A percentile compares a stretch with the other conserved stretches of the same genome.
phyloP scores from a whole-genome alignment of 306 rosid species.

The Castanopsis chinensis region DNA sequence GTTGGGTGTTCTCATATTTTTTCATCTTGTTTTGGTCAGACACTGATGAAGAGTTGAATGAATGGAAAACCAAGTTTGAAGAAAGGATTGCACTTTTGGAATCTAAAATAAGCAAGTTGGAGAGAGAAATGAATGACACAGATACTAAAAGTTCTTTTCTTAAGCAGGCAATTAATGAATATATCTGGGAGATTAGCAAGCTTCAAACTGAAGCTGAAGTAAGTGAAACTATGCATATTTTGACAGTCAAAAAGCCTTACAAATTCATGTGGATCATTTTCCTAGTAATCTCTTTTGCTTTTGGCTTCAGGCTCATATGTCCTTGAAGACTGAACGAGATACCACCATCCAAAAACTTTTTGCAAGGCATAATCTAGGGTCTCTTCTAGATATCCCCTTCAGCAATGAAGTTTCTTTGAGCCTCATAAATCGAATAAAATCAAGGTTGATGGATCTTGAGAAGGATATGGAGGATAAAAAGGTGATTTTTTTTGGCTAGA shows the following conservation, averaged over 20 bases:
- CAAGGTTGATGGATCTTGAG: constrained; percentile 66
- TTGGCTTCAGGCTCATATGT: constrained; percentile 65
- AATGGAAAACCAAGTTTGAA: constrained; percentile 82
- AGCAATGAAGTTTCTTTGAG: constrained; percentile 57
- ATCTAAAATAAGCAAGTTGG: constrained; percentile 56
- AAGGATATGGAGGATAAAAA: constrained; percentile 73
- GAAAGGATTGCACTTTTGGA: constrained; percentile 61
- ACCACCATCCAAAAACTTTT: constrained; percentile 54
- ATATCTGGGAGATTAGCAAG: constrained; percentile 61
- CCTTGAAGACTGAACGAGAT: constrained; percentile 80
- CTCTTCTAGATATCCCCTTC: constrained; percentile 69
- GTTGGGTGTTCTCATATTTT: constrained; percentile 8
- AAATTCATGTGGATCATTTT: constrained; percentile 14
- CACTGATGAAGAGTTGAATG: constrained; percentile 85
- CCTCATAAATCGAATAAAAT: constrained; percentile 65
- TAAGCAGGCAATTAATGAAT: constrained; percentile 32
- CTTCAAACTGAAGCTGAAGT: constrained; percentile 85
- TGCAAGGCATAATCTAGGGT: constrained; percentile 64
- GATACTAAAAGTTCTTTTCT: constrained; percentile 43
- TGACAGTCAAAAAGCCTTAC: constrained; percentile 12
- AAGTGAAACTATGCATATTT: constrained; percentile 30
- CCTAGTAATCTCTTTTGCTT: constrained; percentile 28
- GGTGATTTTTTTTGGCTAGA: constrained; percentile 39
- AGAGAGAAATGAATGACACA: constrained; percentile 65
- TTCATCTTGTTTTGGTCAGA: constrained; percentile 43